These are phyloP conservation scores for Cystobasidiaceae sp. DNA, from an alignment of 1,284 basidiomycete species.

Conservation along the genomic window DNA sequence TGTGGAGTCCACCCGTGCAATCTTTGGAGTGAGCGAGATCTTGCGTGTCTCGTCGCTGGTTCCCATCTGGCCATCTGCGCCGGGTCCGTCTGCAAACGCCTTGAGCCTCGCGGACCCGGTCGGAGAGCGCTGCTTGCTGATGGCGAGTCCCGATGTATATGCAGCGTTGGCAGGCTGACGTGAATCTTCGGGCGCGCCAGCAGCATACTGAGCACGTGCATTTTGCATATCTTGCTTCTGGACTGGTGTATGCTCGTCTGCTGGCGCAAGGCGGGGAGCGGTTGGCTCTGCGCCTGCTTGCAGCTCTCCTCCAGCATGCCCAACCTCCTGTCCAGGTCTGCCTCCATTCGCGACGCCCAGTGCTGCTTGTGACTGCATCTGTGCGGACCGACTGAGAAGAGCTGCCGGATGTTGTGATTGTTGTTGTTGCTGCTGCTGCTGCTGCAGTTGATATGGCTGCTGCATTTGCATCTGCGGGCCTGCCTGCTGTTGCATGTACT, in stretches of 20 bases:
- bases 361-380: conserved; percentile 19
- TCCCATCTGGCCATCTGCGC: neutral
- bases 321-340: conserved; percentile 10
- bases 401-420: conserved; percentile 33
- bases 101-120: neutral
- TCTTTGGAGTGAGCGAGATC: conserved; percentile 67
- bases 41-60: conserved; percentile 58
- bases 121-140: neutral
- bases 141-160: neutral
- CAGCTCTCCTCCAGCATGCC: too few relatives aligned
- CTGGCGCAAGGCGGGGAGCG: neutral
- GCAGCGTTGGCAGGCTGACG: neutral
- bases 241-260: neutral
- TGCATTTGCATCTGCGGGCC: conserved; percentile 46
- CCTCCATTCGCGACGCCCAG: conserved; percentile 20
- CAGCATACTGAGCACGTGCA: neutral
- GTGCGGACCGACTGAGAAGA: neutral
- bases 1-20: conserved; percentile 51
- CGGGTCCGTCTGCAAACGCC: neutral
- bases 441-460: too few relatives aligned
- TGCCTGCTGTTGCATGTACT: conserved; percentile 32
- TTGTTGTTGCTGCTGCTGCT: too few relatives aligned
- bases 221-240: neutral
- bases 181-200: too few relatives aligned
- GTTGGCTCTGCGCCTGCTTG: too few relatives aligned